Percentiles rank a stretch among this genome's conserved stretches.
Conservation (phyloP, 257 asterid genomes). For the Linaria vulgaris region DNA sequence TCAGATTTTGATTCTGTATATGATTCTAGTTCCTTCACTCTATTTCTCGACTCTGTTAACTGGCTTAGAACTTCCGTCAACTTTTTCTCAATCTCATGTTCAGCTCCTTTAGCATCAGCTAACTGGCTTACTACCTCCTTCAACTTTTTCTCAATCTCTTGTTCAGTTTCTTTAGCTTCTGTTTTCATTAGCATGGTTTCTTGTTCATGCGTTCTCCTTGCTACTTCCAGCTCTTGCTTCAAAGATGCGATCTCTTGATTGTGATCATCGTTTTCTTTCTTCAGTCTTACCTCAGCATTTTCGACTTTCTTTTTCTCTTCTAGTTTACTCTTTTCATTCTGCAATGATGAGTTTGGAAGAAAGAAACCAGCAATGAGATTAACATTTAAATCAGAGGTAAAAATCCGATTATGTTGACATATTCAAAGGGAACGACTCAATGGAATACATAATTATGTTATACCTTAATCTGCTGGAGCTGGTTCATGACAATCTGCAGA, state of each 20-base stretch:
- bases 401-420: too few relatives aligned
- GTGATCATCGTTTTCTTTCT: conserved; percentile 41
- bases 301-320: conserved; percentile 37
- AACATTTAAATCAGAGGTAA: too few relatives aligned
- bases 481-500: conserved; percentile 66
- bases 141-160: conserved; percentile 54
- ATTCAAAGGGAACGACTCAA: not conserved
- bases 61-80: conserved; percentile 41
- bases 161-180: conserved; percentile 34
- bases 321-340: conserved; percentile 44
- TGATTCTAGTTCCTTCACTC: conserved; percentile 57
- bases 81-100: conserved; percentile 57
- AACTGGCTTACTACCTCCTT: conserved; percentile 39
- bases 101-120: conserved; percentile 23
- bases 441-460: not conserved
- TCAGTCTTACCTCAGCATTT: conserved; percentile 37
- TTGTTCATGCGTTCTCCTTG: conserved; percentile 23
- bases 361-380: too few relatives aligned
- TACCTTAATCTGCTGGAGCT: conserved; percentile 71
- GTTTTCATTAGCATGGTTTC: not conserved
- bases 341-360: conserved; percentile 11
- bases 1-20: conserved; percentile 43
- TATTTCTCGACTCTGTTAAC: conserved; percentile 41
- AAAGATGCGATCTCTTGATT: conserved; percentile 32
- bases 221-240: conserved; percentile 35